A percentile compares a stretch with the other conserved stretches of the same genome.
Evolutionary conservation across 768 basidiomycete species (phyloP).

Genomic region (Kockovaella imperatae): DNA sequence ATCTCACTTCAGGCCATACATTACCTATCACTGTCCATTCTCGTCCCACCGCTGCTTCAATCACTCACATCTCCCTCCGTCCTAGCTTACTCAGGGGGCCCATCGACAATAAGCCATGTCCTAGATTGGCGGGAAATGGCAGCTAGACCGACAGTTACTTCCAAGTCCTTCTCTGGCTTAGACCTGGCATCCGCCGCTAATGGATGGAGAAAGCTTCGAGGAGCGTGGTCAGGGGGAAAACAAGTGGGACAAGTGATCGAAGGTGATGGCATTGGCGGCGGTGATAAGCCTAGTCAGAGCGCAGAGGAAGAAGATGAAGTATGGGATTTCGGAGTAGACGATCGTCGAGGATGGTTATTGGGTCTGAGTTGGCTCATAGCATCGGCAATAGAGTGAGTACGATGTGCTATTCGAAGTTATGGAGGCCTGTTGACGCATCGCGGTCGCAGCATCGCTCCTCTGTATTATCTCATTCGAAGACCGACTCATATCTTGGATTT

Average conservation of each 20-base stretch:
- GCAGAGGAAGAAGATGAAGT: slow-evolving; percentile 34
- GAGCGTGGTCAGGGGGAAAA: slow-evolving; percentile 74
- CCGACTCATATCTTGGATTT: slow-evolving; percentile 95
- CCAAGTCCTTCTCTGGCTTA: slow-evolving; percentile 33
- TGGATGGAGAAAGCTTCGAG: slow-evolving; percentile 58
- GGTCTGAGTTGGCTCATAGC: slow-evolving; percentile 78
- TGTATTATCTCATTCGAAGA: slow-evolving; percentile 78
- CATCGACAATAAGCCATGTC: slow-evolving; percentile 47
- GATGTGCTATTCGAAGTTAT: background rate
- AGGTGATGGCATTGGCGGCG: slow-evolving; percentile 12
- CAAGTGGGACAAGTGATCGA: slow-evolving; percentile 59
- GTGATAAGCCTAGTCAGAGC: slow-evolving; percentile 6
- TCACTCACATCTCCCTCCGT: slow-evolving; percentile 53
- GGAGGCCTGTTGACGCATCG: background rate
- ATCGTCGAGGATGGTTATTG: slow-evolving; percentile 81
- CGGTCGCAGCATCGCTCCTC: slow-evolving; percentile 63
- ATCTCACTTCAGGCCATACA: slow-evolving; percentile 87
- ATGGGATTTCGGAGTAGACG: slow-evolving; percentile 67
- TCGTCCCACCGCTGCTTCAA: slow-evolving; percentile 70
- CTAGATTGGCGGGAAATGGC: slow-evolving; percentile 99
- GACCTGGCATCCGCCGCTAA: slow-evolving; percentile 25
- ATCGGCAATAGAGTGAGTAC: slow-evolving; percentile 72
- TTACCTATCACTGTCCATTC: slow-evolving; percentile 76
- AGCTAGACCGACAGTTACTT: slow-evolving; percentile 64
- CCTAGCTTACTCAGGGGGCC: slow-evolving; percentile 39